phyloP scores from a whole-genome alignment of 257 asterid species.

The Nicotiana undulata region DNA sequence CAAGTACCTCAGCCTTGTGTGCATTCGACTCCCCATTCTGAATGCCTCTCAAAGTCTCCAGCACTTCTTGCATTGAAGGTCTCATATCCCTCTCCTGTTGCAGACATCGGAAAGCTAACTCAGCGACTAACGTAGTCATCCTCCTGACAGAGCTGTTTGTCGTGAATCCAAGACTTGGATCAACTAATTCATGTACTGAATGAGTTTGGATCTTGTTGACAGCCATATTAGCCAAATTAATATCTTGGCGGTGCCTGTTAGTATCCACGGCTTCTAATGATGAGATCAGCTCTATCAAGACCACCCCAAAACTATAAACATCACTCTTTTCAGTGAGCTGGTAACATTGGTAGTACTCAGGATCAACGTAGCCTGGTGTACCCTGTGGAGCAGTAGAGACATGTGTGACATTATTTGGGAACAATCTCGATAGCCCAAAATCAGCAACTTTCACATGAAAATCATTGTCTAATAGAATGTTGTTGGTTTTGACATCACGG shows the following conservation, averaged over 20 bases:
- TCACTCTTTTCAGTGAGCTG: constrained; percentile 90
- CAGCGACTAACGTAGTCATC: constrained; percentile 57
- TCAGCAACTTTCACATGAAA: constrained; percentile 94
- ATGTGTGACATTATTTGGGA: constrained; percentile 70
- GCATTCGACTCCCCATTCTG: constrained; percentile 43
- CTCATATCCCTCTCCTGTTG: constrained; percentile 76
- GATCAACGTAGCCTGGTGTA: constrained; percentile 93
- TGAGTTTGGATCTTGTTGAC: constrained; percentile 64
- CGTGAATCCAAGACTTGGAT: constrained; percentile 49
- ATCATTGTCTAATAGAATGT: constrained; percentile 75
- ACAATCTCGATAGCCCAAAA: constrained; percentile 73
- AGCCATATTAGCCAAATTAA: constrained; percentile 82
- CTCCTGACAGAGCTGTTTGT: constrained; percentile 40
- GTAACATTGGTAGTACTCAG: constrained; percentile 85
- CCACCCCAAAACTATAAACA: constrained; percentile 84
- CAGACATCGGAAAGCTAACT: constrained; percentile 76
- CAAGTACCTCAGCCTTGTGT: constrained; percentile 47
- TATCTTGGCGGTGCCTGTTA: constrained; percentile 59
- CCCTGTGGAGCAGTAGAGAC: constrained; percentile 98
- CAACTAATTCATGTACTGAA: constrained; percentile 54
- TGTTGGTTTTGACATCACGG: constrained; percentile 83
- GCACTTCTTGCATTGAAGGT: constrained; percentile 76
- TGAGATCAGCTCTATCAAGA: constrained; percentile 73
- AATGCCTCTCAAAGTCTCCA: constrained; percentile 43
- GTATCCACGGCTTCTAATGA: constrained; percentile 82